These are phyloP conservation scores for Sporisorium reilianum DNA, from an alignment of 1,284 basidiomycete genomes.

Conservation along the genomic window DNA sequence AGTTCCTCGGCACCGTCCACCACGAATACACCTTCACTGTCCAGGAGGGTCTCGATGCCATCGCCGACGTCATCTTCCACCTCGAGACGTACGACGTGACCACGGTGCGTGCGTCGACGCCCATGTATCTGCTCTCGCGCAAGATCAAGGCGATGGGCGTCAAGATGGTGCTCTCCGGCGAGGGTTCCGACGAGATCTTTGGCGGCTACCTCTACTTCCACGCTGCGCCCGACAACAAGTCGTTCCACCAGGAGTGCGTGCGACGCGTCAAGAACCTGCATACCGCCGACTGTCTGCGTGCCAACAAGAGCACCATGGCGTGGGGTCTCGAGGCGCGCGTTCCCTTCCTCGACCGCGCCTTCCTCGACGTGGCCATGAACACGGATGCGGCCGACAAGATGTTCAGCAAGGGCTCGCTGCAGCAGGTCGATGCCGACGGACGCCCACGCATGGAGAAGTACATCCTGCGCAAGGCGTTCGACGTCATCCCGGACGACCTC, in stretches of 20 bases:
- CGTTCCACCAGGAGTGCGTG: conserved; percentile 96
- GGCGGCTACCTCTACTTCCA: conserved; percentile 99
- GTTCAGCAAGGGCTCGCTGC: conserved; percentile 85
- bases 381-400: conserved; percentile 88
- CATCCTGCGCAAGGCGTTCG: conserved; percentile 96
- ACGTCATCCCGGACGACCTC: conserved; percentile 81
- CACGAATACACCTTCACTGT: conserved; percentile 99
- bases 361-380: conserved; percentile 94
- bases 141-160: conserved; percentile 99
- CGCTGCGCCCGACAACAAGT: conserved; percentile 87
- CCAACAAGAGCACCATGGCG: conserved; percentile 99
- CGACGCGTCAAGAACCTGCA: conserved; percentile 97
- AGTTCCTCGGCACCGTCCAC: conserved; percentile 92
- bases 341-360: conserved; percentile 97
- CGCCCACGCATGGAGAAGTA: conserved; percentile 75
- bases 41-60: conserved; percentile 96
- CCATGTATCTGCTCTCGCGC: conserved; percentile 95
- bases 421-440: conserved; percentile 76
- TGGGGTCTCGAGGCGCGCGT: conserved; percentile 99
- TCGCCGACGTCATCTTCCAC: conserved; percentile 98
- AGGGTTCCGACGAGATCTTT: conserved; percentile 97
- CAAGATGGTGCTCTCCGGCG: conserved; percentile 99
- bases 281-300: conserved; percentile 95
- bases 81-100: conserved; percentile 99
- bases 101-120: conserved; percentile 95